Percentiles rank a stretch among this genome's conserved stretches.
phyloP scores from a whole-genome alignment of 768 basidiomycete species.

The Hydnomerulius pinastri region DNA sequence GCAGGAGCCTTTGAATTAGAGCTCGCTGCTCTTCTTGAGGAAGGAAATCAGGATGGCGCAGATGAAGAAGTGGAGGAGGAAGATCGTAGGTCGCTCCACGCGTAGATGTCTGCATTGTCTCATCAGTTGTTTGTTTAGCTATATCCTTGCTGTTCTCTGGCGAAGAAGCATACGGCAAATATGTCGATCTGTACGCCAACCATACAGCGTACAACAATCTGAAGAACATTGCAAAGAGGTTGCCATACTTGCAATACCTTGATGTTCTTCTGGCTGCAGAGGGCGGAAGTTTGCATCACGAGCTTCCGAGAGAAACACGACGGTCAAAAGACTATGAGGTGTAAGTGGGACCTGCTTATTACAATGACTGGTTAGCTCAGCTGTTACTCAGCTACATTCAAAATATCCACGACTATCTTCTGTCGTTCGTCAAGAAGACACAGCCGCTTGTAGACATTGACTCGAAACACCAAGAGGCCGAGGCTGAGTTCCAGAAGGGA shows the following conservation, averaged over 20 bases:
- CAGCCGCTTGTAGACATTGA: slow-evolving; percentile 82
- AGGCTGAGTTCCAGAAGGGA: slow-evolving; percentile 68
- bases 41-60: slow-evolving; percentile 64
- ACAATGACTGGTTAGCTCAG: slow-evolving; percentile 9
- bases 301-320: slow-evolving; percentile 68
- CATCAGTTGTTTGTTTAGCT: slow-evolving; percentile 43
- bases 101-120: slow-evolving; percentile 4
- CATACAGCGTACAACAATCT: slow-evolving; percentile 91
- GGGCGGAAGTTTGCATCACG: slow-evolving; percentile 60
- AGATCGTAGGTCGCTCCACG: slow-evolving; percentile 65
- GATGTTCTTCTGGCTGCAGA: slow-evolving; percentile 77
- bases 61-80: slow-evolving; percentile 78
- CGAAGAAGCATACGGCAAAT: slow-evolving; percentile 93
- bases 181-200: slow-evolving; percentile 88
- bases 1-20: slow-evolving; percentile 83
- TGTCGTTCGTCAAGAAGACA: slow-evolving; percentile 84
- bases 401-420: slow-evolving; percentile 77
- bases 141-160: slow-evolving; percentile 90
- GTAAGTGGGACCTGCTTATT: slow-evolving; percentile 46
- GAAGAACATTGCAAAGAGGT: slow-evolving; percentile 77
- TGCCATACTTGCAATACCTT: slow-evolving; percentile 92
- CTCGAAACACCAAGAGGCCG: slow-evolving; percentile 61
- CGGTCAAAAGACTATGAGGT: slow-evolving; percentile 75
- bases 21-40: slow-evolving; percentile 78
- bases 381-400: slow-evolving; percentile 69